Evolutionary conservation across 148 eudicot genomes (phyloP).

Genomic region (Arctostaphylos glauca): DNA sequence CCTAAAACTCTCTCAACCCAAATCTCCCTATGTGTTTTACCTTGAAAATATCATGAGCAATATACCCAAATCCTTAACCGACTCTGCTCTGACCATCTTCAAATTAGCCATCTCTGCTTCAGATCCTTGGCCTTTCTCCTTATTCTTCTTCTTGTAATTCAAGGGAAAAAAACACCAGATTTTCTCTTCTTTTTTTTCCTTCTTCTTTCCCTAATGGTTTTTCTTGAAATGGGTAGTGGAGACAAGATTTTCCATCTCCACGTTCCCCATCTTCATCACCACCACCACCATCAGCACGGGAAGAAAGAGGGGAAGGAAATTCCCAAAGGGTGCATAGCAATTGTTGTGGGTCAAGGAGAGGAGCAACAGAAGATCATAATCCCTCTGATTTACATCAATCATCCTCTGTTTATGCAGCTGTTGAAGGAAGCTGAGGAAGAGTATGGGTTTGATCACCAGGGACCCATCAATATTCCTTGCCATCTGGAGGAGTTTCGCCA

Average conservation of each 20-base stretch:
- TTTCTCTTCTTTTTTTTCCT: neutral
- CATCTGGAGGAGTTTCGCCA: conserved; percentile 66
- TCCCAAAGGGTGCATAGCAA: conserved; percentile 76
- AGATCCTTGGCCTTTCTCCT: conserved; percentile 65
- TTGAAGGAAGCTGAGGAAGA: conserved; percentile 87
- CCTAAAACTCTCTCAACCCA: conserved; percentile 1
- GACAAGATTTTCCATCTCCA: conserved; percentile 39
- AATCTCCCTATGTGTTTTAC: conserved; percentile 2
- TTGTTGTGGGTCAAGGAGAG: conserved; percentile 74
- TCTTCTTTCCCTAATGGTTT: neutral
- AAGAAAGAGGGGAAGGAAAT: conserved; percentile 36
- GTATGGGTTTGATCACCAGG: conserved; percentile 77
- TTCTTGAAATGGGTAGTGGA: conserved; percentile 46
- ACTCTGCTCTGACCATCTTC: conserved; percentile 65
- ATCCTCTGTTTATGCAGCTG: conserved; percentile 65
- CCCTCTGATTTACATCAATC: conserved; percentile 75
- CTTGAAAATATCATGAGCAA: conserved; percentile 57
- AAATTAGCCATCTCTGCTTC: conserved; percentile 63
- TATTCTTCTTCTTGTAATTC: neutral
- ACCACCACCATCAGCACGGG: conserved; percentile 25
- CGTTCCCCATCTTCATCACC: conserved; percentile 38
- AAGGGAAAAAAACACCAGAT: conserved; percentile 19
- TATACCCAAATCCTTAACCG: conserved; percentile 71
- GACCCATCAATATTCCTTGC: conserved; percentile 87
- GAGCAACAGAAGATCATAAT: conserved; percentile 68